A percentile compares a stretch with the other conserved stretches of the same genome.
phyloP scores from a whole-genome alignment of 768 basidiomycete species.

The Inosperma sp. region DNA sequence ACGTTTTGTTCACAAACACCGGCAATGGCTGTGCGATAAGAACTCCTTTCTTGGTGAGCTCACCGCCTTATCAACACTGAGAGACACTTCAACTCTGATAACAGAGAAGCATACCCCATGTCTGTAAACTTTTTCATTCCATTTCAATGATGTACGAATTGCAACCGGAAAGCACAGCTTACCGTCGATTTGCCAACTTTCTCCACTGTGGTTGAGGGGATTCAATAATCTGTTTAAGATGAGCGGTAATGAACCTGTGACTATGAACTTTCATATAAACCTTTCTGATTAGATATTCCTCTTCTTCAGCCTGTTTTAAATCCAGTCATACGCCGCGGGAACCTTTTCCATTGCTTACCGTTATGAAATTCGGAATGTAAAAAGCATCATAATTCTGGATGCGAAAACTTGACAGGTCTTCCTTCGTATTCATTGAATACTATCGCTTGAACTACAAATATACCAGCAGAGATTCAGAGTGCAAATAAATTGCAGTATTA shows the following conservation, averaged over 20 bases:
- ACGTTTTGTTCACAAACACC: conserved; percentile 65
- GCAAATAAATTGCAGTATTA: neutral
- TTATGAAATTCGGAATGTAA: conserved; percentile 77
- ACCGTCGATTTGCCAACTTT: conserved; percentile 65
- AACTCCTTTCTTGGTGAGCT: conserved; percentile 61
- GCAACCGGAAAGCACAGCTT: neutral
- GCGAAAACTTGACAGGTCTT: conserved; percentile 28
- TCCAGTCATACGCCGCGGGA: neutral
- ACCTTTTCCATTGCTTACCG: conserved; percentile 29
- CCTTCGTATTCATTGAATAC: neutral
- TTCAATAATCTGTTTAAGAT: conserved; percentile 56
- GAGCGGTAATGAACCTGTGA: conserved; percentile 12
- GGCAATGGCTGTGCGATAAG: conserved; percentile 72
- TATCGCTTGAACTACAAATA: neutral
- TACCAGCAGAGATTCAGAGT: neutral
- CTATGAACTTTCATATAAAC: conserved; percentile 32
- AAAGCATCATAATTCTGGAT: conserved; percentile 42
- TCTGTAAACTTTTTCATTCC: conserved; percentile 49
- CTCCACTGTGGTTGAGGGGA: conserved; percentile 84
- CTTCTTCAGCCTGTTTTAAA: conserved; percentile 53
- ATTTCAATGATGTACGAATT: neutral
- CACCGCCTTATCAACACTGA: conserved; percentile 52
- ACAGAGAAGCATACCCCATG: conserved; percentile 52
- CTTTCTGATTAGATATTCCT: conserved; percentile 73
- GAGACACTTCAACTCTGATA: conserved; percentile 3